Conservation (phyloP, 1,139 yeast species). For the Yamadazyma sp. region DNA sequence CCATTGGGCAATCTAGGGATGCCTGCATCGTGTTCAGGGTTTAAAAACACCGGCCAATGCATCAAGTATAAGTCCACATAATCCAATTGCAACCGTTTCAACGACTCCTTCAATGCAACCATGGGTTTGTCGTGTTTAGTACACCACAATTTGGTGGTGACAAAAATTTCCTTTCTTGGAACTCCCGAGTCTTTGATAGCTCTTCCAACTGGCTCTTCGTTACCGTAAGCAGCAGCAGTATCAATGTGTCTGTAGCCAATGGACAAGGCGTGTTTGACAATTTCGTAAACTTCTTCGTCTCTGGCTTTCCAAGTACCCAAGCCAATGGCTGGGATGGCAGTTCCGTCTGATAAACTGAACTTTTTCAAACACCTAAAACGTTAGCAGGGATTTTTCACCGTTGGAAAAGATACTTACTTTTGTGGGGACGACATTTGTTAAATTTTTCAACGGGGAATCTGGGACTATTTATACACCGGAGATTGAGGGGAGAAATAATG, state of each 20-base stretch:
- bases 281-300: conserved; percentile 28
- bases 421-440: not conserved
- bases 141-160: conserved; percentile 70
- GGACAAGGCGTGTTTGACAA: conserved; percentile 36
- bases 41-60: conserved; percentile 67
- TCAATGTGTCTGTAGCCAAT: conserved; percentile 67
- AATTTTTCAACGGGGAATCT: not conserved
- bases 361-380: not conserved
- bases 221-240: conserved; percentile 49
- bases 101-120: conserved; percentile 59
- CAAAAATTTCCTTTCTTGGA: conserved; percentile 32
- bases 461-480: not conserved
- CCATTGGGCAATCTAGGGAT: conserved; percentile 23
- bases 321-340: conserved; percentile 39
- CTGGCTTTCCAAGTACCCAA: conserved; percentile 36
- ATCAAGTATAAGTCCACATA: conserved; percentile 81
- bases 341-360: conserved; percentile 18
- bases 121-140: conserved; percentile 57
- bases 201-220: conserved; percentile 46
- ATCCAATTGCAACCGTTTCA: conserved; percentile 67
- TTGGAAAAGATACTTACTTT: not conserved
- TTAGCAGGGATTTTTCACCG: not conserved
- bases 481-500: not conserved
- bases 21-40: not conserved
- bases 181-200: conserved; percentile 37